These are phyloP conservation scores for Periconia digitata DNA, from an alignment of 2,329 filamentous ascomycete species.

Conservation along the genomic window DNA sequence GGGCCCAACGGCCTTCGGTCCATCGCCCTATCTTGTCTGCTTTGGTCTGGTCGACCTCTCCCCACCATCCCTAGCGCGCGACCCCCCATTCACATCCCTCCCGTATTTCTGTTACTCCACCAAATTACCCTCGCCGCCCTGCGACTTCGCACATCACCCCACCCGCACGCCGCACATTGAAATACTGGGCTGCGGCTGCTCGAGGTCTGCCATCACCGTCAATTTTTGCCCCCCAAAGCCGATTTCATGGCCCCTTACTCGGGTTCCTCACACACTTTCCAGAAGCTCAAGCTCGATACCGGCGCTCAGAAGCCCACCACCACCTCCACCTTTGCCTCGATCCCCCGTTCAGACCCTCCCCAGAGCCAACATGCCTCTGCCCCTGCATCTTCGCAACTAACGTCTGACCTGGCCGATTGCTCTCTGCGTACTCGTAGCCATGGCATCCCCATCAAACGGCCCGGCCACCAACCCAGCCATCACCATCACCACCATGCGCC, in stretches of 20 bases:
- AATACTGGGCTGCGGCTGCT: constrained; percentile 15
- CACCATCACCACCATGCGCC: constrained; percentile 7
- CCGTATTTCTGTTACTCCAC: constrained; percentile 25
- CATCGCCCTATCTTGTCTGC: too few species aligned
- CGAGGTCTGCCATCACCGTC: constrained; percentile 39
- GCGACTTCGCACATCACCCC: constrained; percentile 31
- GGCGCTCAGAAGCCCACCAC: constrained; percentile 35
- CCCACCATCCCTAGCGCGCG: background rate
- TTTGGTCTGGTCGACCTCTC: background rate
- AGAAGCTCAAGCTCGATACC: constrained; percentile 47
- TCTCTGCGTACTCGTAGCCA: constrained; percentile 20
- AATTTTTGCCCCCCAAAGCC: constrained; percentile 19
- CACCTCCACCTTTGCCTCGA: constrained; percentile 41
- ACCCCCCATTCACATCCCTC: background rate
- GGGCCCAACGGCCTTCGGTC: too few species aligned
- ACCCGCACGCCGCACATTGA: constrained; percentile 14
- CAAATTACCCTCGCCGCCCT: constrained; percentile 26
- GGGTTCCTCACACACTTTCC: constrained; percentile 44
- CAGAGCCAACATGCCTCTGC: too few species aligned
- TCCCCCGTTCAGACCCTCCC: constrained; percentile 31
- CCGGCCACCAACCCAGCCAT: constrained; percentile 15
- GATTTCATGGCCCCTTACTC: constrained; percentile 42
- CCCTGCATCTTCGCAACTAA: constrained; percentile 23
- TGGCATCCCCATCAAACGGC: constrained; percentile 19
- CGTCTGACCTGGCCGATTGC: constrained; percentile 19